Evolutionary conservation across 768 basidiomycete species (phyloP).

Genomic region (Phylloporus rhodoxanthus): DNA sequence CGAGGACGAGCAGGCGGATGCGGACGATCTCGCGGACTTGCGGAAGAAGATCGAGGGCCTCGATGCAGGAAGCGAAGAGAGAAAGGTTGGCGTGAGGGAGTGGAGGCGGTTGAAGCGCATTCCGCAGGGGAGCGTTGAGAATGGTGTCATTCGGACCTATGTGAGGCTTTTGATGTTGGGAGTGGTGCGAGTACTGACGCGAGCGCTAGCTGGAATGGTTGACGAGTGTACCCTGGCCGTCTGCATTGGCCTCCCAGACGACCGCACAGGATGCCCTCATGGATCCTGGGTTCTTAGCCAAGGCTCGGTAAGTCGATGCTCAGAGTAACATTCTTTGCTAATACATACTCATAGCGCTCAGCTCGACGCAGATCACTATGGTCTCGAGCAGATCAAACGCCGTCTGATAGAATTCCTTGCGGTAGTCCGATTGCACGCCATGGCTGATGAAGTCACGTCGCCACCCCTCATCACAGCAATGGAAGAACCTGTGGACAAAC

Average conservation of each 20-base stretch:
- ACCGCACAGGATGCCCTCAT: constrained; percentile 34
- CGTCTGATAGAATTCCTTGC: constrained; percentile 89
- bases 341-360: constrained; percentile 36
- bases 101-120: constrained; percentile 81
- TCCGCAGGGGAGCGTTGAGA: constrained; percentile 86
- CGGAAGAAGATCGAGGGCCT: constrained; percentile 70
- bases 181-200: constrained; percentile 5
- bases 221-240: constrained; percentile 78
- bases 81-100: constrained; percentile 76
- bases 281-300: constrained; percentile 55
- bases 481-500: constrained; percentile 15
- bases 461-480: background rate
- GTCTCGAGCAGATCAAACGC: constrained; percentile 88
- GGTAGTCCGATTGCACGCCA: constrained; percentile 58
- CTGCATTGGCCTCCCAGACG: constrained; percentile 23
- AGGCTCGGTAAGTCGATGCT: constrained; percentile 44
- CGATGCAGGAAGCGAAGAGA: constrained; percentile 67
- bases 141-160: constrained; percentile 81
- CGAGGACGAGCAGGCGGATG: constrained; percentile 75
- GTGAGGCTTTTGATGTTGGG: constrained; percentile 37
- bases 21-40: constrained; percentile 71
- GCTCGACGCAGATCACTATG: constrained; percentile 87
- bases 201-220: constrained; percentile 72
- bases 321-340: background rate
- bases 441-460: constrained; percentile 18